Base-by-base conservation (phyloP, 2,329 filamentous ascomycete species). In the Lithohypha guttulata region DNA sequence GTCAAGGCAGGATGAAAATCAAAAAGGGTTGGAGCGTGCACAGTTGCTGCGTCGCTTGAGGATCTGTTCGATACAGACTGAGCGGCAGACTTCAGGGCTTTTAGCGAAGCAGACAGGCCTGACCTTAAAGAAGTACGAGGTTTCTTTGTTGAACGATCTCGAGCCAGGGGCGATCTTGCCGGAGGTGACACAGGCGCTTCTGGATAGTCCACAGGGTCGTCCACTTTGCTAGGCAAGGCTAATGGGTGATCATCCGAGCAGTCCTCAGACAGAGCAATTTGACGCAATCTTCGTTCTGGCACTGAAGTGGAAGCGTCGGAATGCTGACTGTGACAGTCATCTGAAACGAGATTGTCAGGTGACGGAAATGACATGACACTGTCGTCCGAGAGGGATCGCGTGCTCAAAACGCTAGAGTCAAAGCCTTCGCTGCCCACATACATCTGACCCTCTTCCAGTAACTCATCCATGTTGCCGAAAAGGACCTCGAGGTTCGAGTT, bases 71-170 rank as follows among this genome's bases (percentile, higher is more conserved):
- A 75, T 29, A 79, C 71, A 0, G 71, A 73, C 41, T 70, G 73
- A 8, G 74, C 74, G 1, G 73, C 73, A 5, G 71, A 71, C 56
- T 73, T 77, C 35, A 79, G 65, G 3, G 71, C 73, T 44, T 74
- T 70, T 14, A 79, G 55, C 0, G 75, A 79, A 2, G 73, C 71
- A 0, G 75, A 79, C 29, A 79, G 60, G 44, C 79, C 79, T 1
- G 75, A 79, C 45, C 73, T 77, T 59, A 79, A 73, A 2, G 66
- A 69, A 13, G 46, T 52, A 25, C 53, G 51, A 42, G 56, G 55
- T 26, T 59, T 22, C 59, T 18, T 39, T 17, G 15, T 37, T 18
- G 32, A 43, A 15, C 19, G 34, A 32, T 42, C 29, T n/a, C n/a
- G n/a, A 39, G 37, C 11, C 3, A 39, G 42, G 15, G 25, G 42